Percentiles rank a stretch among this genome's conserved stretches.
phyloP scores from a whole-genome alignment of 139 green algal species.

The Pleodorina starrii region DNA sequence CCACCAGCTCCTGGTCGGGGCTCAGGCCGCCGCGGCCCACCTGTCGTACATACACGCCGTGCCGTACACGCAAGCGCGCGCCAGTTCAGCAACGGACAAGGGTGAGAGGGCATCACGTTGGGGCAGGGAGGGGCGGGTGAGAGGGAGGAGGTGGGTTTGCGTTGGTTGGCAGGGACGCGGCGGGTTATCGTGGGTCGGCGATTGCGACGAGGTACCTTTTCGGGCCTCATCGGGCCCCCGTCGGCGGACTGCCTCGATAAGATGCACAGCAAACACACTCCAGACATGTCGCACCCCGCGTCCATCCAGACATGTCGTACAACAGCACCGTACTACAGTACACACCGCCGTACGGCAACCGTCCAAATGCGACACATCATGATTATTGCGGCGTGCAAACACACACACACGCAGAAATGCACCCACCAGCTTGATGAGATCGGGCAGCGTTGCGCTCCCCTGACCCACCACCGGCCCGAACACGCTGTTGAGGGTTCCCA shows the following conservation, averaged over 20 bases:
- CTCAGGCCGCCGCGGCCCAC: constrained; percentile 1
- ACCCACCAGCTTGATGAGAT: constrained; percentile 20
- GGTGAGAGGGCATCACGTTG: neutral
- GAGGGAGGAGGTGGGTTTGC: neutral
- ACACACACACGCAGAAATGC: neutral
- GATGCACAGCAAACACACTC: neutral
- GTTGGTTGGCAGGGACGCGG: too few relatives aligned
- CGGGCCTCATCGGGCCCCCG: too few relatives aligned
- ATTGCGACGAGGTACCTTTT: too few relatives aligned
- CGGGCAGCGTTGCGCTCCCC: constrained; percentile 18
- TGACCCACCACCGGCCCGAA: neutral
- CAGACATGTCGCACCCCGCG: too few relatives aligned
- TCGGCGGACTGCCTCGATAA: neutral
- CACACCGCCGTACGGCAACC: neutral
- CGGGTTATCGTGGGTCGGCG: neutral
- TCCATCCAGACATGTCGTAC: neutral
- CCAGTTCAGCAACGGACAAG: neutral
- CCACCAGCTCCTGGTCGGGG: constrained; percentile 27
- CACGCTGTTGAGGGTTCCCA: constrained; percentile 23
- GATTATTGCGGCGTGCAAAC: neutral
- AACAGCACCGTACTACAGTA: neutral
- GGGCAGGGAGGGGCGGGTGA: neutral
- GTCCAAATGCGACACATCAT: neutral
- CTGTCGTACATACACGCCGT: too few relatives aligned
- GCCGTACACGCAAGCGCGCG: neutral